Base-by-base conservation (phyloP, 371 early-diverging fungal genomes). In the Mortierella sp. region DNA sequence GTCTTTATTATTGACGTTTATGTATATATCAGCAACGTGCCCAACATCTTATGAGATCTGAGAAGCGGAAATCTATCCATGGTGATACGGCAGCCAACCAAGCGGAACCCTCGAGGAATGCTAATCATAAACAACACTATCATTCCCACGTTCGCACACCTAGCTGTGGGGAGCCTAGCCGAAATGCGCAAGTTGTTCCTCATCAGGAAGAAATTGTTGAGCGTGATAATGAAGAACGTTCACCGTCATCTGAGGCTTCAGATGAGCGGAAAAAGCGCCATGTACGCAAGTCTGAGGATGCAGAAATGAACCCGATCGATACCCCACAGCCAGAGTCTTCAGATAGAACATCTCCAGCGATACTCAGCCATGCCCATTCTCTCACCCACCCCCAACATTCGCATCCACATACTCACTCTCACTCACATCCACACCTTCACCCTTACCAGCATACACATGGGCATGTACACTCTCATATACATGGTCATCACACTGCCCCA, bases 1-100 rank as follows among this genome's bases (percentile, higher is more conserved):
- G 2, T 22, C 45, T 6, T 20, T 35, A 20, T 43, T 22, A 37
- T 51, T 14, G 35, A 35, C 35, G 2, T 43, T 32, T 24, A 14
- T 47, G 1, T 18, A 58, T 3, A 18, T 30, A 51, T 22, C 49
- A 80, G 80, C 80, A 80, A 80, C 80, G 80, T 35, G 80, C 71
- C 1, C 80, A 80, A 35, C 80, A 80, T 58, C 75, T 70, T 5
- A 75, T 68, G 62, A 45, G 80, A 9, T 80, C 80, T 3, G 80
- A 80, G 40, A 80, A 80, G 61, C 45, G 69, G 43, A 80, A 75
- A 16, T 70, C 80, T 0, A 30, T 28, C 3, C 72, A 72, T 24
- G 28, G 12, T 9, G 80, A 75, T n/a, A 12, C 59, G 45, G 26
- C 22, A 14, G 35, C 26, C n/a, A 70, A 16, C 16, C 68, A 40